Evolutionary conservation across 2,329 filamentous ascomycete genomes (phyloP).

Genomic region (Apiospora pterosperma): DNA sequence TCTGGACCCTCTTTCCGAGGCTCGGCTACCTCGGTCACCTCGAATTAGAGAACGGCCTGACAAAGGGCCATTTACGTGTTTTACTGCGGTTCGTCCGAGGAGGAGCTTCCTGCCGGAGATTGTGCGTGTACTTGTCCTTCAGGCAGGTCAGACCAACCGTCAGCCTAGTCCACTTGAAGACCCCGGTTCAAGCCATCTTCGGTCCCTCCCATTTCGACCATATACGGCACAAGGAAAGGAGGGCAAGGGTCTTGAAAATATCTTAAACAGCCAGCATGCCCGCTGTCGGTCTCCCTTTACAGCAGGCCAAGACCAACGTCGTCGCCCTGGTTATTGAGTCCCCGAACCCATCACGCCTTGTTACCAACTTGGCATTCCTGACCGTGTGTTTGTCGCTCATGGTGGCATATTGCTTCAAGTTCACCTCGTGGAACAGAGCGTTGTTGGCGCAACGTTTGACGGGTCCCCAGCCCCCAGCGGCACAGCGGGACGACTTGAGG

Average conservation of each 20-base stretch:
- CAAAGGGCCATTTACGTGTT: neutral
- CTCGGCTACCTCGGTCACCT: neutral
- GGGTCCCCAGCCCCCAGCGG: neutral
- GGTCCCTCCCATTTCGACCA: neutral
- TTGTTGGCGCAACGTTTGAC: slow-evolving; percentile 10
- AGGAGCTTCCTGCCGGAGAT: neutral
- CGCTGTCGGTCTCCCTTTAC: slow-evolving; percentile 28
- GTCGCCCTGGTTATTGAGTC: slow-evolving; percentile 23
- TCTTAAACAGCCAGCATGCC: slow-evolving; percentile 36
- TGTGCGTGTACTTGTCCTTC: neutral
- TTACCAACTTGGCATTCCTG: slow-evolving; percentile 15
- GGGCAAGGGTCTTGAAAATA: neutral
- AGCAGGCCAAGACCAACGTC: slow-evolving; percentile 22
- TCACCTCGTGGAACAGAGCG: slow-evolving; percentile 13
- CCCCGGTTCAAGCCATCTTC: neutral
- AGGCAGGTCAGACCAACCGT: neutral
- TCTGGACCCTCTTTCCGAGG: neutral
- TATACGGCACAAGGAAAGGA: neutral
- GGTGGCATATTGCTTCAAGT: slow-evolving; percentile 15
- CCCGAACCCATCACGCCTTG: slow-evolving; percentile 22
- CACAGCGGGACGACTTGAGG: neutral
- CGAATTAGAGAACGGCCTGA: neutral
- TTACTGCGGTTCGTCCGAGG: neutral
- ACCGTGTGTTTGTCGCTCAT: slow-evolving; percentile 18
- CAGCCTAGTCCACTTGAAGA: neutral